Percentiles rank a stretch among this genome's conserved stretches.
phyloP scores from a whole-genome alignment of 345 rosid genomes.

The Noccaea bulbosa region DNA sequence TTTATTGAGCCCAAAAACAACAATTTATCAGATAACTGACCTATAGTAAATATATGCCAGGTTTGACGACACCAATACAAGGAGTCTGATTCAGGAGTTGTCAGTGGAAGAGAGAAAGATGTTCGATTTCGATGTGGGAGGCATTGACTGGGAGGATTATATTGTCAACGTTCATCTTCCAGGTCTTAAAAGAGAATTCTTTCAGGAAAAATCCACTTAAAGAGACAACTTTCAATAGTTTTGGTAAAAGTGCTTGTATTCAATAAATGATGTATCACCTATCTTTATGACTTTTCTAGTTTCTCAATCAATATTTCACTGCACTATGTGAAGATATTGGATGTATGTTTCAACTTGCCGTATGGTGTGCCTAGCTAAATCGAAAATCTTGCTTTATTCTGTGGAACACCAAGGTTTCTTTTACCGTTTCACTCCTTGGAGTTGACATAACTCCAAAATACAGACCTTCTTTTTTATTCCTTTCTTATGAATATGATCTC shows the following conservation, averaged over 20 bases:
- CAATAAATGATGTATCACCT: not conserved
- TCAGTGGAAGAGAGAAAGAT: slow-evolving; percentile 44
- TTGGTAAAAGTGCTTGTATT: no score
- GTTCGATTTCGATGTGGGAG: slow-evolving; percentile 40
- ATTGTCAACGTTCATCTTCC: slow-evolving; percentile 48
- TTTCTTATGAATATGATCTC: no score
- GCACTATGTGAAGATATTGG: no score
- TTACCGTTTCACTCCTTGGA: no score
- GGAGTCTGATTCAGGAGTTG: slow-evolving; percentile 40
- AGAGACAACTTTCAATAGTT: no score
- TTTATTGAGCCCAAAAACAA: not conserved
- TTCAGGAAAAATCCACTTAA: not conserved
- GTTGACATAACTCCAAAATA: no score
- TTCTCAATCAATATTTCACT: not conserved
- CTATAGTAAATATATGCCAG: slow-evolving; percentile 10
- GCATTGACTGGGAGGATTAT: slow-evolving; percentile 51
- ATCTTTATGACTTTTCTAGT: not conserved
- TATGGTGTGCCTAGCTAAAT: no score
- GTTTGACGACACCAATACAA: slow-evolving; percentile 44
- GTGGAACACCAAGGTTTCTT: no score
- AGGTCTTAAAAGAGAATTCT: slow-evolving; percentile 16
- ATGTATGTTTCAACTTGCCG: no score
- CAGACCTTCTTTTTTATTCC: no score
- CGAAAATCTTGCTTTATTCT: no score
- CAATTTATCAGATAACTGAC: not conserved